phyloP scores from a whole-genome alignment of 2,329 filamentous ascomycete genomes.

The Knufia petricola region DNA sequence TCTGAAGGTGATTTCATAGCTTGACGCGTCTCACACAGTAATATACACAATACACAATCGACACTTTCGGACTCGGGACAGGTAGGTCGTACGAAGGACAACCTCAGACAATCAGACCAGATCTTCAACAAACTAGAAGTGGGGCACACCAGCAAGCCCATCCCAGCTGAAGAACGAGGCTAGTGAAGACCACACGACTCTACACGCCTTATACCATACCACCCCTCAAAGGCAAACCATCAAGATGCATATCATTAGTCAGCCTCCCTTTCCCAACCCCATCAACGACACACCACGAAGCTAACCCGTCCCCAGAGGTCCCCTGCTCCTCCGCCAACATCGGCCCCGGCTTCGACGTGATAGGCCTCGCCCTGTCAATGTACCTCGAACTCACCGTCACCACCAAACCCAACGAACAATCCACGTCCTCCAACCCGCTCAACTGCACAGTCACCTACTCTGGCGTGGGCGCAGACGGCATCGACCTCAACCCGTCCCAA shows the following conservation, averaged over 20 bases:
- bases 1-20: too few relatives aligned
- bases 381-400: slow-evolving; percentile 85
- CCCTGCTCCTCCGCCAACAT: slow-evolving; percentile 97
- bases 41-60: too few relatives aligned
- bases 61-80: too few relatives aligned
- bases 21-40: too few relatives aligned
- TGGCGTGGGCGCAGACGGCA: slow-evolving; percentile 62
- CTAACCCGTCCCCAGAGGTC: slow-evolving; percentile 16
- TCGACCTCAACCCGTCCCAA: slow-evolving; percentile 71
- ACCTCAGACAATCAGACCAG: not conserved
- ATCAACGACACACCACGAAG: not conserved
- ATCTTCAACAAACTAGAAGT: not conserved
- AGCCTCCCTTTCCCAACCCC: not conserved
- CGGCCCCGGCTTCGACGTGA: slow-evolving; percentile 94
- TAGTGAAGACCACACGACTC: too few relatives aligned
- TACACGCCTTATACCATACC: too few relatives aligned
- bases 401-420: slow-evolving; percentile 32
- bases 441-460: slow-evolving; percentile 91
- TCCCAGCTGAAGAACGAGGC: not conserved
- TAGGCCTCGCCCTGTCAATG: slow-evolving; percentile 82
- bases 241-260: slow-evolving; percentile 19
- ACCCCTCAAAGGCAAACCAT: not conserved
- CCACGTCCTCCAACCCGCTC: slow-evolving; percentile 29
- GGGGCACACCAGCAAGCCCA: not conserved
- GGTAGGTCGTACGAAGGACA: not conserved